Base-by-base conservation (phyloP, 345 rosid species). In the Isatis tinctoria region DNA sequence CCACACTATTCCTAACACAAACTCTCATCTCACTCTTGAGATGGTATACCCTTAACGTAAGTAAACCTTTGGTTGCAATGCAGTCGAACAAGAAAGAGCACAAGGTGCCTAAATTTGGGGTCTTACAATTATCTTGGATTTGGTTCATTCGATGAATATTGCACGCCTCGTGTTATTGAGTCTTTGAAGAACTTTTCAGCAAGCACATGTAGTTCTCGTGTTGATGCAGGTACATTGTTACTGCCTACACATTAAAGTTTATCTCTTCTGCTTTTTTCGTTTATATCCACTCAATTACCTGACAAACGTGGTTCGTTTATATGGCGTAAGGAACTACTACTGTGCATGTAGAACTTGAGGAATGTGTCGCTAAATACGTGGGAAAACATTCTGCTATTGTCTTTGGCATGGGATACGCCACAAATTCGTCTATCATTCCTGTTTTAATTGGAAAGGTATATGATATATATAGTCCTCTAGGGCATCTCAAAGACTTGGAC, bases 61-160 rank as follows among this genome's bases (percentile, higher is more conserved):
- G n/a, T n/a, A n/a, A 33, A 58, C 6, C 44, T 22, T 6, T 10
- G 41, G 24, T 41, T 67, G 64, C 39, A 47, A 68, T 75, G 84
- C 88, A 91, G 98, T 74, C 89, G 97, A 74, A 91, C 97, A 24
- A 56, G 84, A 7, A 90, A 94, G 17, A 56, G 74, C 47, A 87
- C n/a, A 39, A 87, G 80, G 72, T 95, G 99, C 67, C 95, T 95
- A 45, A 95, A 95, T 79, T 76, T 95, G 87, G 99, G 97, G 4
- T 92, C 97, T 6, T 95, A 95, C 85, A 95, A 95, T 65, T 95
- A 95, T 80, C 97, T 95, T 69, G 99, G 99, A 8, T 95, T 95
- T 79, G 97, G 96, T 51, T 93, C 97, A 9, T 82, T 88, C 6
- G 99, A 95, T 86, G 99, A 95, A 70, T 95, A 95, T 76, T 95